Percentiles rank a stretch among this genome's conserved stretches.
Evolutionary conservation across 1,284 basidiomycete genomes (phyloP).

Genomic region (Fomitopsis schrenkii): DNA sequence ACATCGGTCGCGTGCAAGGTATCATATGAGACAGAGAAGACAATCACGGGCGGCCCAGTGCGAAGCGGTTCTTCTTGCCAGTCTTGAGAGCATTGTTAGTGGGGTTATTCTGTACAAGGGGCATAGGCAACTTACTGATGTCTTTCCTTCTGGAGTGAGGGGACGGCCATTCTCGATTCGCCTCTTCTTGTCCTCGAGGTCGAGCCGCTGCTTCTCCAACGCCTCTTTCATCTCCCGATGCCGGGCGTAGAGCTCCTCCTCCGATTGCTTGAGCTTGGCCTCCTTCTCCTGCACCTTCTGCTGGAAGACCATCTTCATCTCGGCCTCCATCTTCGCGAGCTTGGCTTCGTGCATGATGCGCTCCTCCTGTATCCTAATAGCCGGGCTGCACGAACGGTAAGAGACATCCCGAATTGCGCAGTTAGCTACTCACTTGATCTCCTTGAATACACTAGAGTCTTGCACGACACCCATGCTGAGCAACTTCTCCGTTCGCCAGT

Average conservation of each 20-base stretch:
- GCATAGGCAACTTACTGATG: constrained; percentile 45
- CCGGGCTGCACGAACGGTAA: constrained; percentile 58
- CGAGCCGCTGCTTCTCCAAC: constrained; percentile 92
- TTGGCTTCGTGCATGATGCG: constrained; percentile 92
- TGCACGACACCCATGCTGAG: constrained; percentile 94
- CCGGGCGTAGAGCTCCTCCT: constrained; percentile 95
- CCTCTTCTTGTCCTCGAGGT: constrained; percentile 98
- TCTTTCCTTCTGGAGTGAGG: constrained; percentile 87
- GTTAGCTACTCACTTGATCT: constrained; percentile 79
- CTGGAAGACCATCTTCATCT: constrained; percentile 99
- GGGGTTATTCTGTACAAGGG: background rate
- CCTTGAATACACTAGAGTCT: constrained; percentile 95
- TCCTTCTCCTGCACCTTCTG: constrained; percentile 99
- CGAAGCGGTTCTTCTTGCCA: constrained; percentile 72
- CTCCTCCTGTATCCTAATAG: constrained; percentile 93
- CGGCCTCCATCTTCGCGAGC: constrained; percentile 97
- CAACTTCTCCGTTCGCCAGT: constrained; percentile 94
- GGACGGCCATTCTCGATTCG: constrained; percentile 92
- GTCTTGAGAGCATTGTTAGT: constrained; percentile 32
- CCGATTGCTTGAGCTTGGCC: constrained; percentile 94
- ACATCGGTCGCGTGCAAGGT: background rate
- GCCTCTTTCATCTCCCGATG: constrained; percentile 99
- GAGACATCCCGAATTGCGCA: constrained; percentile 3
- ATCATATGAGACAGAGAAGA: background rate
- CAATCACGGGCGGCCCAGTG: constrained; percentile 51